phyloP scores from a whole-genome alignment of 2,329 filamentous ascomycete genomes.

The Beauveria sp. region DNA sequence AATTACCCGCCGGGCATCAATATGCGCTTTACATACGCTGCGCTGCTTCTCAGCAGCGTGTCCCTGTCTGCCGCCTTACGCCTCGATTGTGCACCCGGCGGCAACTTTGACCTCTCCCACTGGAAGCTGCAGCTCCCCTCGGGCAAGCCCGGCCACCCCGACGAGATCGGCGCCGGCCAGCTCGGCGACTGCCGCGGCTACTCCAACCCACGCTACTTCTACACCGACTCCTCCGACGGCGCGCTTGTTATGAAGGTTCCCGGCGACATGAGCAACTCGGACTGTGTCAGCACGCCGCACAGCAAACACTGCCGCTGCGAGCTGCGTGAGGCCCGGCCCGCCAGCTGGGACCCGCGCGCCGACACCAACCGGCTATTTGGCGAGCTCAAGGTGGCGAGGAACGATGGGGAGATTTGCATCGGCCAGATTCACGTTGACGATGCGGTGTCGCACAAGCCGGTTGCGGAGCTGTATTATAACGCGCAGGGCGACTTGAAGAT shows the following conservation, averaged over 20 bases:
- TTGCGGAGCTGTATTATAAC: constrained; percentile 33
- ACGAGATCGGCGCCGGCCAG: constrained; percentile 20
- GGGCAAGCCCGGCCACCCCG: constrained; percentile 17
- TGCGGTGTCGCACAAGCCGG: constrained; percentile 28
- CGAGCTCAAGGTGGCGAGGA: constrained; percentile 25
- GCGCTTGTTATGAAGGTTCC: constrained; percentile 32
- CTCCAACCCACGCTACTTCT: constrained; percentile 26
- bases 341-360: constrained; percentile 25
- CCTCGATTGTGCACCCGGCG: constrained; percentile 18
- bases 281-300: constrained; percentile 31
- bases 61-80: neutral
- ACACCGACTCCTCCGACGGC: constrained; percentile 25
- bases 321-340: constrained; percentile 29
- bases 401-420: constrained; percentile 28
- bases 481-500: constrained; percentile 25
- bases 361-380: constrained; percentile 26
- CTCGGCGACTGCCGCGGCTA: constrained; percentile 31
- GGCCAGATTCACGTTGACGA: constrained; percentile 33
- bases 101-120: constrained; percentile 26
- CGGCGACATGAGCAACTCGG: constrained; percentile 22
- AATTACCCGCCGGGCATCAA: neutral
- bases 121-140: constrained; percentile 33
- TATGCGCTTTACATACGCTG: neutral
- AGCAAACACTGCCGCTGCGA: constrained; percentile 36
- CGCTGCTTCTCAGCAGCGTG: neutral